Evolutionary conservation across 2,329 filamentous ascomycete genomes (phyloP).

Genomic region (Fusarium caatingaense): DNA sequence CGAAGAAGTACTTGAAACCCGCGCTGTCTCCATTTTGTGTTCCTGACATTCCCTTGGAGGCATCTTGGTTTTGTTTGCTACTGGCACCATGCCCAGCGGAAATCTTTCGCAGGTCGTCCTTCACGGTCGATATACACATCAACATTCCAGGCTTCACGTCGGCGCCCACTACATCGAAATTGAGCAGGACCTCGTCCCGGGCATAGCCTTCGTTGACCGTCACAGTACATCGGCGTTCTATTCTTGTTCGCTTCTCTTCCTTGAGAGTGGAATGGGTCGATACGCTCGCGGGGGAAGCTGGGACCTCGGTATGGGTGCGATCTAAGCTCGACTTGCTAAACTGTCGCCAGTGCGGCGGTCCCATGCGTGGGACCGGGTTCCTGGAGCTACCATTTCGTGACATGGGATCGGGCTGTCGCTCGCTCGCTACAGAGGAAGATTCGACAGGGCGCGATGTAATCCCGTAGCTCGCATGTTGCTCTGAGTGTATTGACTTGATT

Average conservation of each 20-base stretch:
- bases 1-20: slow-evolving; percentile 71
- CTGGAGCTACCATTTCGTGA: slow-evolving; percentile 46
- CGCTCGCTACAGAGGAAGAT: slow-evolving; percentile 33
- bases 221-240: slow-evolving; percentile 64
- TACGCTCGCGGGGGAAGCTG: slow-evolving; percentile 60
- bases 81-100: slow-evolving; percentile 47
- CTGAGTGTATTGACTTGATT: slow-evolving; percentile 20
- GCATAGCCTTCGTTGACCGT: slow-evolving; percentile 79
- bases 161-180: slow-evolving; percentile 75
- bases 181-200: slow-evolving; percentile 82
- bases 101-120: slow-evolving; percentile 59
- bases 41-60: slow-evolving; percentile 37
- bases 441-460: slow-evolving; percentile 31
- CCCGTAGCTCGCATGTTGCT: slow-evolving; percentile 42
- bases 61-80: slow-evolving; percentile 49
- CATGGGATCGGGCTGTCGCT: slow-evolving; percentile 43
- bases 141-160: slow-evolving; percentile 74
- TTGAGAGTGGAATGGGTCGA: slow-evolving; percentile 63
- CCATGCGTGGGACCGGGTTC: slow-evolving; percentile 55
- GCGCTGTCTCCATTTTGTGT: slow-evolving; percentile 42
- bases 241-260: slow-evolving; percentile 49
- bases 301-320: slow-evolving; percentile 53
- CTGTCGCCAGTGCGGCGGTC: slow-evolving; percentile 63
- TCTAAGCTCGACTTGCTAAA: slow-evolving; percentile 62
- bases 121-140: slow-evolving; percentile 76